Evolutionary conservation across 495 filamentous ascomycete species (phyloP).

Genomic region (Tuber brumale): DNA sequence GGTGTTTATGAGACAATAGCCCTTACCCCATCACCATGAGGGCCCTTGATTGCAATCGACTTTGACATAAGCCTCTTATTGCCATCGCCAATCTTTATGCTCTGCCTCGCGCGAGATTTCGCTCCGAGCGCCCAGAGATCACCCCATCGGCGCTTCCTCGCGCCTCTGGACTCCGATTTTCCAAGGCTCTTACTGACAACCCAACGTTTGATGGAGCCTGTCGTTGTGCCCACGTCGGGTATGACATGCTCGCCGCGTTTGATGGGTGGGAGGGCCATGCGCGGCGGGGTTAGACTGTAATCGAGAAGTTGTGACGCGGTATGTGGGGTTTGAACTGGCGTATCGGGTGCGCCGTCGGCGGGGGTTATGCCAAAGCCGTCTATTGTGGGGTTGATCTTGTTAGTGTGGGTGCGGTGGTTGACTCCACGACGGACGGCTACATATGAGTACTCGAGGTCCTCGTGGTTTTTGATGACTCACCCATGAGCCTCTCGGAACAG

Average conservation of each 20-base stretch:
- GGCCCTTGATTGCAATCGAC: slow-evolving; percentile 33
- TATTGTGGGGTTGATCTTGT: slow-evolving; percentile 7
- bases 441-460: slow-evolving; percentile 85
- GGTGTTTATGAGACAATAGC: too few species aligned
- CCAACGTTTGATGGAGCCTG: slow-evolving; percentile 87
- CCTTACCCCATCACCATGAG: slow-evolving; percentile 31
- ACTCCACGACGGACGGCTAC: slow-evolving; percentile 75
- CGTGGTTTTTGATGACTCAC: slow-evolving; percentile 65
- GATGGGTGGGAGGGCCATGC: slow-evolving; percentile 67
- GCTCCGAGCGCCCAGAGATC: slow-evolving; percentile 94
- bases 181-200: slow-evolving; percentile 75
- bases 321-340: slow-evolving; percentile 33
- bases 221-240: slow-evolving; percentile 83
- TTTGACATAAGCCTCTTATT: slow-evolving; percentile 16
- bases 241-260: slow-evolving; percentile 84
- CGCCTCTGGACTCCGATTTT: slow-evolving; percentile 76
- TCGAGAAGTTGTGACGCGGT: slow-evolving; percentile 41
- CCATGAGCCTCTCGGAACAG: slow-evolving; percentile 73
- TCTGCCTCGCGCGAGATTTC: slow-evolving; percentile 65
- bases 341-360: slow-evolving; percentile 4
- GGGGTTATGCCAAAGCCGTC: slow-evolving; percentile 31
- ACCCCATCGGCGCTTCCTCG: slow-evolving; percentile 83
- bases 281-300: slow-evolving; percentile 65
- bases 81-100: slow-evolving; percentile 47
- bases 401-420: slow-evolving; percentile 44